These are phyloP conservation scores for Aquilaria malaccensis DNA, from an alignment of 345 rosid genomes.

Conservation along the genomic window DNA sequence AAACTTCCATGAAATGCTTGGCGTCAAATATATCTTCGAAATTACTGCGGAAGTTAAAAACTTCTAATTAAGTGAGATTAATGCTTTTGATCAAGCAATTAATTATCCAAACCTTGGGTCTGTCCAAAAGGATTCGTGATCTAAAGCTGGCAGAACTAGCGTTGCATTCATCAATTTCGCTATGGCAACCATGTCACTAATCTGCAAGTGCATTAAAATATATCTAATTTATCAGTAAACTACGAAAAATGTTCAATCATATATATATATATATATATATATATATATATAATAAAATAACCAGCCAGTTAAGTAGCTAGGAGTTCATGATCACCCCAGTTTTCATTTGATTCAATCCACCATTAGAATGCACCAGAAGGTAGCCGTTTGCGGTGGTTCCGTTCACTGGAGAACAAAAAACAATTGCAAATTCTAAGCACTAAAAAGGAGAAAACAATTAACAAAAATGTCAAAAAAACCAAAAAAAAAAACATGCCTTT, in stretches of 20 bases:
- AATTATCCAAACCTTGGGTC: conserved; percentile 46
- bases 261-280: not conserved
- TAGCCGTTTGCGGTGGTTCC: conserved; percentile 38
- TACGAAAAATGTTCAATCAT: not conserved
- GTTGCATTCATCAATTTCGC: conserved; percentile 70
- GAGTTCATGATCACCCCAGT: conserved; percentile 39
- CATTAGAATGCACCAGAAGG: conserved; percentile 64
- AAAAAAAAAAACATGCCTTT: conserved; percentile 21
- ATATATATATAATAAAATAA: not conserved
- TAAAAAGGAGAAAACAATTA: not conserved
- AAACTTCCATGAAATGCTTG: conserved; percentile 46
- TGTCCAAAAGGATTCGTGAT: conserved; percentile 68
- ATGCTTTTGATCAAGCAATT: not conserved
- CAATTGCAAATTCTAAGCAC: not conserved
- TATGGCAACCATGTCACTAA: conserved; percentile 71
- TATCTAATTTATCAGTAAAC: not conserved
- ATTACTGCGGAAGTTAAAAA: conserved; percentile 25
- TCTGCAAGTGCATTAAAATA: conserved; percentile 21
- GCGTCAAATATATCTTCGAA: conserved; percentile 70
- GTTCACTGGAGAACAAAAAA: not conserved
- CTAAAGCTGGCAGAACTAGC: conserved; percentile 65
- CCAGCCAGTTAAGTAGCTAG: too few relatives aligned
- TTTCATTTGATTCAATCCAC: conserved; percentile 91
- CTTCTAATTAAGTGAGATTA: not conserved
- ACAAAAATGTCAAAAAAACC: not conserved